Evolutionary conservation across 495 filamentous ascomycete genomes (phyloP).

Genomic region (Penicillium ucsense): DNA sequence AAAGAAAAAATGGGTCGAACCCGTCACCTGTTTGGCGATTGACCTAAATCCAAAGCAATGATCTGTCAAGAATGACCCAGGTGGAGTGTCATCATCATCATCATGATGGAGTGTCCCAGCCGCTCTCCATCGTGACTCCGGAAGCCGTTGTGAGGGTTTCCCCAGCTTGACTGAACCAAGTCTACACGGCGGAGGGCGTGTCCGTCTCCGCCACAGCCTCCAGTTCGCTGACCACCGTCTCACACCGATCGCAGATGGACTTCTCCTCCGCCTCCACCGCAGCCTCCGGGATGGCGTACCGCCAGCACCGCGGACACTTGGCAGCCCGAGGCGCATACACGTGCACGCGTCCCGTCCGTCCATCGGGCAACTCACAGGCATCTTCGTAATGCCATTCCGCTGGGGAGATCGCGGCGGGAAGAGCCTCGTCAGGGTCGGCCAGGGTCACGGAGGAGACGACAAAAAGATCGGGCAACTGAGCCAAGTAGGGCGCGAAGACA

Average conservation of each 20-base stretch:
- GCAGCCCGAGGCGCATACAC: constrained; percentile 55
- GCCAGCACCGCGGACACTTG: constrained; percentile 88
- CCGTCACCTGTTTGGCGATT: too few relatives aligned
- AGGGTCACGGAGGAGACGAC: constrained; percentile 64
- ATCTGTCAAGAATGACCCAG: too few relatives aligned
- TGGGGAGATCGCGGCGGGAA: constrained; percentile 17
- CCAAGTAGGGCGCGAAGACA: constrained; percentile 43
- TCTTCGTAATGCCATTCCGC: constrained; percentile 46
- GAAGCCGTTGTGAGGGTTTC: too few relatives aligned
- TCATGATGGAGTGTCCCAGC: too few relatives aligned
- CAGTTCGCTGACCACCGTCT: constrained; percentile 47
- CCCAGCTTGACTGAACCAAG: background rate
- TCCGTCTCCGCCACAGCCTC: constrained; percentile 8
- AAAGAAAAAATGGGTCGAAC: too few relatives aligned
- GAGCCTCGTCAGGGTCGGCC: constrained; percentile 18
- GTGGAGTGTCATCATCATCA: too few relatives aligned
- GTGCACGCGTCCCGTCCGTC: constrained; percentile 39
- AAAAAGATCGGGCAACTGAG: constrained; percentile 63
- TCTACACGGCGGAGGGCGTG: background rate
- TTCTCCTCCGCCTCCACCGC: constrained; percentile 33
- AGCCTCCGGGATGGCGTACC: constrained; percentile 45
- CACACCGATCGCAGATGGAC: constrained; percentile 61
- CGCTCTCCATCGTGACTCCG: too few relatives aligned
- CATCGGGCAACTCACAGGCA: constrained; percentile 41
- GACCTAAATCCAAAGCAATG: too few relatives aligned